Evolutionary conservation across 2,329 filamentous ascomycete species (phyloP), one percentile per base, ranked within the genome.

Genomic region (Aureobasidium sp.): DNA sequence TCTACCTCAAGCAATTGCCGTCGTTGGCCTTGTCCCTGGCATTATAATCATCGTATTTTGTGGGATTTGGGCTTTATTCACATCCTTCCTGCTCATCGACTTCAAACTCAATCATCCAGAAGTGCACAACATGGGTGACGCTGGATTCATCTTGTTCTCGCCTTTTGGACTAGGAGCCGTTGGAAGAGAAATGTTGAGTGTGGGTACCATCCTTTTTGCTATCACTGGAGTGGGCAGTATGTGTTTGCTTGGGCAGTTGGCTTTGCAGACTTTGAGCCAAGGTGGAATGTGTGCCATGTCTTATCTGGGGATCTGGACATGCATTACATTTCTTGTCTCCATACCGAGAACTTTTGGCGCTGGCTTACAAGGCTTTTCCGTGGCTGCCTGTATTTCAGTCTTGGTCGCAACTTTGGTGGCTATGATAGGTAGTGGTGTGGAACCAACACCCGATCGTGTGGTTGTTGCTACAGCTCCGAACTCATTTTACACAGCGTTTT

Each of bases 1-100:
- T 5, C 71, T 83, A 5, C 81, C 81, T 0, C 80, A 77, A 5
- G 80, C 78, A 23, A 71, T 82, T 4, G 80, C 80, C 0, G 76
- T 78, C 2, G 79, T 83, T 13, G 80, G 80, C 26, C 73, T 82
- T 52, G 78, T 82, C 1, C 81, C 81, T 0, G 80, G 80, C 6
- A 69, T 82, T n/a, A 71, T 81, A 48, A 70, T 82, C 37, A 81
- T 82, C 63, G 64, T 78, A 26, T 80, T 81, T 66, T 74, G 82
- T 9, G 80, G 80, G 36, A 67, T 76, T 9, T 81, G 82, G 61
- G 79, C 79, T 1, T 78, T 79, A 1, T 83, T 80, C 66, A 82
- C 80, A 0, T 76, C 75, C 29, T 80, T 74, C 70, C 67, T 80
- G 20, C 73, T 82, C 9, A 78, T 81, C 37, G 68, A 78, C 62